Evolutionary conservation across 148 eudicot species (phyloP).

Genomic region (Persicaria tinctoria): DNA sequence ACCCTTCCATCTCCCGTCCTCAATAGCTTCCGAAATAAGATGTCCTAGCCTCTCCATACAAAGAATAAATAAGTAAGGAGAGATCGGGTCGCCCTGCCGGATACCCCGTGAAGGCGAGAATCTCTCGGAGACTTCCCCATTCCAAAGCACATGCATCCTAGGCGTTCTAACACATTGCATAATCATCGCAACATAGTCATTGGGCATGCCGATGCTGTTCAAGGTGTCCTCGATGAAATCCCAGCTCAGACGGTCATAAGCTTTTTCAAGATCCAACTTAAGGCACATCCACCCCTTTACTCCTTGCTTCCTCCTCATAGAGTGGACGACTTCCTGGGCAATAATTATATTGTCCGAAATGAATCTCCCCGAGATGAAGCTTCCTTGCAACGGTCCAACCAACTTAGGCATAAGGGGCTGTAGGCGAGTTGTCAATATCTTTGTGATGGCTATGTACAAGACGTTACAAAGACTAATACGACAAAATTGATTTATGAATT

Average conservation of each 20-base stretch:
- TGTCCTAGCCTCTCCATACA: background rate
- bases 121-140: background rate
- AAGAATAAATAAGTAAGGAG: background rate
- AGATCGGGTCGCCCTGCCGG: background rate
- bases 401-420: background rate
- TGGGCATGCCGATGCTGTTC: no score
- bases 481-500: background rate
- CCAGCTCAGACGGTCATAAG: no score
- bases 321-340: background rate
- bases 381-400: background rate
- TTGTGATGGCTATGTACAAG: background rate
- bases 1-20: background rate
- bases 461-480: background rate
- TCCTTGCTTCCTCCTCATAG: background rate
- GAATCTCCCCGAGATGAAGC: background rate
- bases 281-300: background rate
- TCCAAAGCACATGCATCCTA: background rate
- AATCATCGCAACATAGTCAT: background rate
- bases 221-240: no score
- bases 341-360: no score
- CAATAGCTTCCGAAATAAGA: background rate
- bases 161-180: background rate
- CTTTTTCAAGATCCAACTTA: no score
- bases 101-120: no score
- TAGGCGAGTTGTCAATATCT: background rate